These are phyloP conservation scores for Boletus fagicola DNA, from an alignment of 768 basidiomycete species.

Conservation along the genomic window DNA sequence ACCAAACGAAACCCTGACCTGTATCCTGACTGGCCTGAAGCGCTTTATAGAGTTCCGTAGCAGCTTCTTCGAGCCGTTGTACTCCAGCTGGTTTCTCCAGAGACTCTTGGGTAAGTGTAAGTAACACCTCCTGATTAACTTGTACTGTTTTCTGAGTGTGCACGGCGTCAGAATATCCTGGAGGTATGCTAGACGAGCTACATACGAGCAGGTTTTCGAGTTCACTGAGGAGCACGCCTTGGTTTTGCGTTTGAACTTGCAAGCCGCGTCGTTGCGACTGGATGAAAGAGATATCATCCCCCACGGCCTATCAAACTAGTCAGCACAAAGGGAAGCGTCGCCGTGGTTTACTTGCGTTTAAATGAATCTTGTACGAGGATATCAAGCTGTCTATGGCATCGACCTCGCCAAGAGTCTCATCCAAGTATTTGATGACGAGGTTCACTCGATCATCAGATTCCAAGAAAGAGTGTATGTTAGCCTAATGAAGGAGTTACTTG, in stretches of 20 bases:
- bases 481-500: conserved; percentile 38
- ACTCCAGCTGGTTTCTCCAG: conserved; percentile 78
- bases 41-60: conserved; percentile 91
- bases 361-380: conserved; percentile 92
- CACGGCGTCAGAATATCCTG: neutral
- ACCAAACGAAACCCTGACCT: conserved; percentile 42
- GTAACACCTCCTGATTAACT: conserved; percentile 74
- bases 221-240: conserved; percentile 78
- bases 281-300: conserved; percentile 93
- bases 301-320: conserved; percentile 64
- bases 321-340: conserved; percentile 8
- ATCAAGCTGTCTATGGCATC: conserved; percentile 88
- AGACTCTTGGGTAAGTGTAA: conserved; percentile 84
- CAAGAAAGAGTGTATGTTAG: conserved; percentile 95
- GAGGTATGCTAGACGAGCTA: neutral
- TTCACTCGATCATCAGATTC: conserved; percentile 92
- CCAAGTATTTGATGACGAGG: conserved; percentile 82
- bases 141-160: conserved; percentile 81
- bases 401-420: conserved; percentile 84
- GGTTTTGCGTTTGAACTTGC: conserved; percentile 97
- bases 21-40: conserved; percentile 86
- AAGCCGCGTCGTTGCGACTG: conserved; percentile 95
- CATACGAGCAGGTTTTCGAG: conserved; percentile 82
- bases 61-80: conserved; percentile 74
- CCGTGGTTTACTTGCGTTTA: conserved; percentile 64